Base-by-base conservation (phyloP, 2,329 filamentous ascomycete genomes). In the Pleoardoris graminearum region DNA sequence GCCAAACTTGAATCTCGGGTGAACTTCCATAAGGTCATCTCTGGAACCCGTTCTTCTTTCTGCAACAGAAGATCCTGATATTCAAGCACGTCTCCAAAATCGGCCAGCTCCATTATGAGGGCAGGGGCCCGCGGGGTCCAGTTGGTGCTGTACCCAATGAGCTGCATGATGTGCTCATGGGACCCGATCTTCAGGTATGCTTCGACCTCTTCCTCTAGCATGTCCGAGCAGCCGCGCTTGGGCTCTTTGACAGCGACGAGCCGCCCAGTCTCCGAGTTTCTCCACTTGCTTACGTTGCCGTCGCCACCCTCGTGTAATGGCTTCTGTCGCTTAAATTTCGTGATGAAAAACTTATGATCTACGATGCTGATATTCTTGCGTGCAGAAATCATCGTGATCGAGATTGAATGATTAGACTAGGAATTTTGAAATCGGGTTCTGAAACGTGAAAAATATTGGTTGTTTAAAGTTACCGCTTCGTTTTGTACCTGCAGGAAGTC, bases 11-110 rank as follows among this genome's bases (percentile, higher is more conserved):
- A 54, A 21, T 70, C 66, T 4, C 41, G 43, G 11, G 68, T 49
- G 8, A 66, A 30, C 45, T 69, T 71, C 60, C 65, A 68, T 8
- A 71, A 39, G 0, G 65, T 66, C 1, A 55, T 38, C 39, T 71
- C 68, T 4, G 62, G 57, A 17, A 36, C 33, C 4, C 33, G 33
- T 7, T 60, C 36, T 1, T 36, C 29, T 6, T 27, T 35, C 5
- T 45, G 19, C 8, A 48, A 29, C 19, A 43, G 36, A 3, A 14
- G 21, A 11, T 58, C 42, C n/a, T 27, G 32, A 37, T 63, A 69
- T 4, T 14, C 8, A 2, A 8, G 4, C 2, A 62, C 19, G 29
- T 63, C 56, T 10, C 65, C 66, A 0, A 65, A 33, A 2, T 61
- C 50, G 35, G 59, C 64, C 17, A 57, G 42, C 21, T 60, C 57